Percentiles rank a stretch among this genome's conserved stretches.
phyloP scores from a whole-genome alignment of 106 monocot species.

The Platanthera zijinensis region DNA sequence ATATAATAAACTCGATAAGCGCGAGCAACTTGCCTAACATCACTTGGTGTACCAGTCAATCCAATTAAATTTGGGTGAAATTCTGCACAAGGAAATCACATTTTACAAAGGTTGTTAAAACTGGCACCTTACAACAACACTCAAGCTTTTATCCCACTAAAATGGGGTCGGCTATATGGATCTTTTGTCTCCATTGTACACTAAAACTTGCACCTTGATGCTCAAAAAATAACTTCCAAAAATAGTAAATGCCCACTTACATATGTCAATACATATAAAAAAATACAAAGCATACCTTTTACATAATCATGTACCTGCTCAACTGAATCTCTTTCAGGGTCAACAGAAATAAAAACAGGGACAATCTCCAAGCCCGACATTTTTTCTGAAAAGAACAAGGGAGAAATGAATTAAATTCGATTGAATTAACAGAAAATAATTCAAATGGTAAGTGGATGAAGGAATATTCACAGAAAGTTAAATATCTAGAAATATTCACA shows the following conservation, averaged over 20 bases:
- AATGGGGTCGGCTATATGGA: too few relatives aligned
- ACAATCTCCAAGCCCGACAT: conserved; percentile 55
- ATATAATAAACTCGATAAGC: conserved; percentile 96
- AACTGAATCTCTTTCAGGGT: conserved; percentile 96
- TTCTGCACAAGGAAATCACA: conserved; percentile 42
- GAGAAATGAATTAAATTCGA: conserved; percentile 2
- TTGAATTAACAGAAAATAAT: background rate
- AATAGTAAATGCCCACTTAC: background rate
- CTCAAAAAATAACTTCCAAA: background rate
- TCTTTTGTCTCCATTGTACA: too few relatives aligned
- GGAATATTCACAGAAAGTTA: background rate
- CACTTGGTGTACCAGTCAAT: conserved; percentile 72
- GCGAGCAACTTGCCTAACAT: conserved; percentile 67
- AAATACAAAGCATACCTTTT: conserved; percentile 41
- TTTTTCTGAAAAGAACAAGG: conserved; percentile 37
- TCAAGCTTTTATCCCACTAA: background rate
- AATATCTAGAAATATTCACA: background rate
- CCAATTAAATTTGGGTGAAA: conserved; percentile 84
- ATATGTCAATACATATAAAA: background rate
- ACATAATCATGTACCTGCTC: conserved; percentile 90
- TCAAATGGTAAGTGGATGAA: background rate
- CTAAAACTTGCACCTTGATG: background rate
- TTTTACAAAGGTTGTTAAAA: background rate
- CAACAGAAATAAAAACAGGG: conserved; percentile 93
- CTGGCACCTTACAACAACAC: background rate